Conservation (phyloP, 2,329 filamentous ascomycete species). For the Chaetomium olivaceum region DNA sequence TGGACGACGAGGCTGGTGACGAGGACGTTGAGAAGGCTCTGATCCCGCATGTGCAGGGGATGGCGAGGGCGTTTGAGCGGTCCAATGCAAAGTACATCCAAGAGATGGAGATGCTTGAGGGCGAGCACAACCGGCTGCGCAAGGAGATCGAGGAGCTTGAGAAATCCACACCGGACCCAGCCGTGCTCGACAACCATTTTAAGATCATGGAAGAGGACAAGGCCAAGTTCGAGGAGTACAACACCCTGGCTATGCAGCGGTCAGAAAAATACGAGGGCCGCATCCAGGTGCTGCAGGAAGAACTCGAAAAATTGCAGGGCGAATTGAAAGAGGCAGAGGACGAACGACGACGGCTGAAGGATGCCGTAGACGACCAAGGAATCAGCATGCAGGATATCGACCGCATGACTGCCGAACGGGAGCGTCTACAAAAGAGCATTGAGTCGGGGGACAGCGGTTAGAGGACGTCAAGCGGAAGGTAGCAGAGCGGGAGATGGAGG, state of each 20-base stretch:
- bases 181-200: conserved; percentile 83
- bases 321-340: conserved; percentile 80
- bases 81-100: conserved; percentile 82
- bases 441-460: conserved; percentile 73
- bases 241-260: conserved; percentile 77
- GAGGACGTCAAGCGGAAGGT: conserved; percentile 85
- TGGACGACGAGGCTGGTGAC: conserved; percentile 84
- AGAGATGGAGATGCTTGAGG: conserved; percentile 82
- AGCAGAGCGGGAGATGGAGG: conserved; percentile 83
- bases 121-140: conserved; percentile 75
- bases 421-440: conserved; percentile 86
- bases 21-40: conserved; percentile 79
- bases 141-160: conserved; percentile 89
- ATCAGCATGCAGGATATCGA: conserved; percentile 98
- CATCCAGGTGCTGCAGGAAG: conserved; percentile 79
- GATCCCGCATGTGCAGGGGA: conserved; percentile 79
- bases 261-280: conserved; percentile 85
- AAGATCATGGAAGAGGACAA: conserved; percentile 94
- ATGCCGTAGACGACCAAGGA: conserved; percentile 85
- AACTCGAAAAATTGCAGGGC: conserved; percentile 73
- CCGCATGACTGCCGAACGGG: conserved; percentile 94
- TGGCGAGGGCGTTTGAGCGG: conserved; percentile 84
- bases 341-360: conserved; percentile 77
- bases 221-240: conserved; percentile 94
- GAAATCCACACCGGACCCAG: conserved; percentile 80